Evolutionary conservation across 2,329 filamentous ascomycete genomes (phyloP).

Genomic region (Botrytis paeoniae): DNA sequence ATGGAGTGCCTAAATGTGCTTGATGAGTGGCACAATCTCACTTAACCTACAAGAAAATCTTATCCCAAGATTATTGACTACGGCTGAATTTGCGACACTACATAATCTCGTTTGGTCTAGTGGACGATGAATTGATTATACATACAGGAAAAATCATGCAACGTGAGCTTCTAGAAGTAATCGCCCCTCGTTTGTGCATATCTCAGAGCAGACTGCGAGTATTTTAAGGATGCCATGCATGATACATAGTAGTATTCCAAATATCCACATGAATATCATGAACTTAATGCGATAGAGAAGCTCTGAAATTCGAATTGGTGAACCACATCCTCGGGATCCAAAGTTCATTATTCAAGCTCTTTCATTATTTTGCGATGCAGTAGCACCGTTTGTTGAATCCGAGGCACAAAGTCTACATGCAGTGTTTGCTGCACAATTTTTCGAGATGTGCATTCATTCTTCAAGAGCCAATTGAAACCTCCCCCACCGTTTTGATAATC

Average conservation of each 20-base stretch:
- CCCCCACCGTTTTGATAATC: no score
- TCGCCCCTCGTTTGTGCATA: no score
- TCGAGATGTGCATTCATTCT: neutral
- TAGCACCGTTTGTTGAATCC: neutral
- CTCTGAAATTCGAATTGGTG: constrained; percentile 10
- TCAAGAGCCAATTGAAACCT: neutral
- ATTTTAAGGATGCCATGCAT: constrained; percentile 13
- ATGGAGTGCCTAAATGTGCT: neutral
- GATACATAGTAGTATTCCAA: constrained; percentile 3
- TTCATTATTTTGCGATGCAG: neutral
- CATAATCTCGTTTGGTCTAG: neutral
- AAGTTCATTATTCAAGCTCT: neutral
- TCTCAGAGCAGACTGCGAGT: neutral
- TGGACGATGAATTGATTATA: neutral
- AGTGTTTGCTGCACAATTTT: neutral
- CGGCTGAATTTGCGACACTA: constrained; percentile 4
- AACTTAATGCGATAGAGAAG: neutral
- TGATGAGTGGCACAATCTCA: constrained; percentile 7
- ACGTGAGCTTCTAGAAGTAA: neutral
- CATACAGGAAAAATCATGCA: neutral
- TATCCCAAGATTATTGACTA: neutral
- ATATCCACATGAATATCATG: constrained; percentile 1
- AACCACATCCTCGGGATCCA: constrained; percentile 4
- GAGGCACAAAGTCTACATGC: neutral
- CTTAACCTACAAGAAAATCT: neutral